Percentiles rank a stretch among this genome's conserved stretches.
Conservation (phyloP, 2,329 filamentous ascomycete species). For the Dryadomyces quercus-mongolicae region DNA sequence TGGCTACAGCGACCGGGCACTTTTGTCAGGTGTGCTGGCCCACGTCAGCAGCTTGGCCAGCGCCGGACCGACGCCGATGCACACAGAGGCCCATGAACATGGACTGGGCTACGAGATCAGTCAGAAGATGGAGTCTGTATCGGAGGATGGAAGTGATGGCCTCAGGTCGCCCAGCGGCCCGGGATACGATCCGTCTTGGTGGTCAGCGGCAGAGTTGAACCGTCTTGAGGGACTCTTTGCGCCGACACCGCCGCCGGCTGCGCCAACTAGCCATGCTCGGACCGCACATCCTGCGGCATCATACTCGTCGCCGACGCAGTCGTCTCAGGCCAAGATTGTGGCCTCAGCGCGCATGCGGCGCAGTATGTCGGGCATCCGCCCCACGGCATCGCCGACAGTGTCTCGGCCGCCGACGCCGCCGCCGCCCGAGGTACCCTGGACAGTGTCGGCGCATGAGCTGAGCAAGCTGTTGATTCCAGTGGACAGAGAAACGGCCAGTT, state of each 20-base stretch:
- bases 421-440: constrained; percentile 75
- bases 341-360: constrained; percentile 49
- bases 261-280: constrained; percentile 24
- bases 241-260: constrained; percentile 40
- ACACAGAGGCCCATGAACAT: constrained; percentile 20
- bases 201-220: constrained; percentile 53
- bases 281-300: constrained; percentile 42
- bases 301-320: constrained; percentile 78
- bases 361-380: constrained; percentile 44
- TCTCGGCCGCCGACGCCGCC: constrained; percentile 49
- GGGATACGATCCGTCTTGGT: constrained; percentile 59
- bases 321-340: constrained; percentile 70
- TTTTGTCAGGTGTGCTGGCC: constrained; percentile 79
- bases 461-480: constrained; percentile 71
- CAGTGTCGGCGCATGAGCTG: constrained; percentile 69
- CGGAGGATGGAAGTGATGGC: neutral
- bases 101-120: constrained; percentile 49
- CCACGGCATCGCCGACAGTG: constrained; percentile 16
- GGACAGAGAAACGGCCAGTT: constrained; percentile 64
- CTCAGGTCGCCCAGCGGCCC: constrained; percentile 13
- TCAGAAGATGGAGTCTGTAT: neutral
- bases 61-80: constrained; percentile 27
- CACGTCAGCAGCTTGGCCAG: constrained; percentile 75
- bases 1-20: constrained; percentile 85
- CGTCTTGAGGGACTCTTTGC: constrained; percentile 50